phyloP scores from a whole-genome alignment of 768 basidiomycete species.

The Lepiota brunneoincarnata region DNA sequence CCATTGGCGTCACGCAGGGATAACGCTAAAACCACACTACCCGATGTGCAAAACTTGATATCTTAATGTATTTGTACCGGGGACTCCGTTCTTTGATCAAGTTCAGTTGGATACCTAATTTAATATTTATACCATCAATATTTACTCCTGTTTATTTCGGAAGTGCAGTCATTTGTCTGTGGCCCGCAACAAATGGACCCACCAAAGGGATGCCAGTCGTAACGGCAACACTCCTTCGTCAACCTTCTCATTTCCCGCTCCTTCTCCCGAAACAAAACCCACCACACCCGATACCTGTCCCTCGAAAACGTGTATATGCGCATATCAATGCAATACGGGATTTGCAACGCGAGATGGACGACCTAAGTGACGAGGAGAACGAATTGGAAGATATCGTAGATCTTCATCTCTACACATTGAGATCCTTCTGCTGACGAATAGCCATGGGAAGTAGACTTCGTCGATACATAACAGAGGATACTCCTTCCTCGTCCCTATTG shows the following conservation, averaged over 20 bases:
- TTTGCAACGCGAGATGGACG: slow-evolving; percentile 74
- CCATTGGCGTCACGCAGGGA: slow-evolving; percentile 53
- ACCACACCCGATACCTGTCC: slow-evolving; percentile 60
- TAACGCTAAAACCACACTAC: slow-evolving; percentile 21
- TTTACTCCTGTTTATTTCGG: not conserved
- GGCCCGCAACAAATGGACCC: not conserved
- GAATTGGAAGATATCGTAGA: slow-evolving; percentile 76
- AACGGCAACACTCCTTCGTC: slow-evolving; percentile 73
- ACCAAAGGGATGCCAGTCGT: slow-evolving; percentile 40
- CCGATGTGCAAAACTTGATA: slow-evolving; percentile 24
- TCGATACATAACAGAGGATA: slow-evolving; percentile 65
- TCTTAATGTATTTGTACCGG: slow-evolving; percentile 10
- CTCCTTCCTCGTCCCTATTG: slow-evolving; percentile 69
- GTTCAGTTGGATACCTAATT: not conserved
- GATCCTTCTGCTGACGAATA: slow-evolving; percentile 11
- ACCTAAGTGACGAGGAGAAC: slow-evolving; percentile 80
- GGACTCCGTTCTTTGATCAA: not conserved
- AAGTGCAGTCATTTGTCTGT: not conserved
- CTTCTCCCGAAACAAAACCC: slow-evolving; percentile 67
- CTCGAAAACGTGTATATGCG: slow-evolving; percentile 48
- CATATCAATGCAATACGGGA: slow-evolving; percentile 65
- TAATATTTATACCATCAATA: too few species aligned
- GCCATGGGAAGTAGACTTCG: slow-evolving; percentile 39
- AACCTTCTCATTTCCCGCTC: slow-evolving; percentile 57
- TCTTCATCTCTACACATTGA: slow-evolving; percentile 4